Evolutionary conservation across 345 rosid genomes (phyloP), one percentile per base, ranked within the genome.

Genomic region (Kandelia obovata): DNA sequence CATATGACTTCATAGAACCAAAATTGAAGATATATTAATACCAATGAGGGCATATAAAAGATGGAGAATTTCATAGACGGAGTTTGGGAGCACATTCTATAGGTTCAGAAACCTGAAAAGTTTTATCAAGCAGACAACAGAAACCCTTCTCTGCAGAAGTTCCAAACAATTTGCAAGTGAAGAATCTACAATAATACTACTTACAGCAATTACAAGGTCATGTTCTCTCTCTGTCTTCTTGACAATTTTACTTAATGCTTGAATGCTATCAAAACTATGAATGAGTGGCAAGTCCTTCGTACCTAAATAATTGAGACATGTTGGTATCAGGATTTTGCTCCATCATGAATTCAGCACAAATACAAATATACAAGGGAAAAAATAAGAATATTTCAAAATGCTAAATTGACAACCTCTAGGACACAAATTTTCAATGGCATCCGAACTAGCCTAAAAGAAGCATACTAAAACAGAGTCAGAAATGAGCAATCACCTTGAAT

Each of bases 161-260:
- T 59, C 28, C 17, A 34, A 71, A 69, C n/a, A 66, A 39, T 32
- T 35, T 46, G 67, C 26, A 62, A 59, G 37, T 8, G 66, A 32
- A 67, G 58, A 62, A 57, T 37, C 23, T 17, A 25, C 37, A 2
- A 66, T 65, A 53, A 71, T 35, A 73, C 21, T 70, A 84, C 99
- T 80, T 83, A 92, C 98, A 80, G 98, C 99, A 56, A 95, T 90
- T 58, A 95, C 99, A 82, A 95, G 98, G 83, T 95, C 88, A 58
- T 95, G 99, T 65, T 87, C 71, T 84, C 96, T 84, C 81, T 85
- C 92, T 0, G 82, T 77, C 70, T 84, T 88, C 16, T 61, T 73
- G 68, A 87, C 73, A 61, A 75, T 84, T 81, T 90, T 89, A 28
- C 70, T 69, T 55, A 95, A 81, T 15, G 94, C 88, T 74, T 86